phyloP scores from a whole-genome alignment of 1,284 basidiomycete genomes.

The Volvariella volvacea region DNA sequence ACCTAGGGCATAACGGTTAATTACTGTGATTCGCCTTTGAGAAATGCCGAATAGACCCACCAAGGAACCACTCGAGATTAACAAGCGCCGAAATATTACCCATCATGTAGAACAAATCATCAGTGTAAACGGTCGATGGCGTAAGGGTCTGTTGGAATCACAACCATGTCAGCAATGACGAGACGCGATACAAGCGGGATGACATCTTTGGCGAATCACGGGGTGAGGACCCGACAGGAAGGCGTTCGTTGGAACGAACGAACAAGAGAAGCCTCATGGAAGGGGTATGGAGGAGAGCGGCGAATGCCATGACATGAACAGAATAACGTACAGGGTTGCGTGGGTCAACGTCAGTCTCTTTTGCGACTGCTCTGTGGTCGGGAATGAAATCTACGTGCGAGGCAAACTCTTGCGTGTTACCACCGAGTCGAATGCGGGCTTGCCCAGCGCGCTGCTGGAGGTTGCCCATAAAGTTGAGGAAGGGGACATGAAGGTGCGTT shows the following conservation, averaged over 20 bases:
- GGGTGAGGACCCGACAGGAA: too few species aligned
- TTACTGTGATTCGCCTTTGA: too few species aligned
- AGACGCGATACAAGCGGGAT: too few species aligned
- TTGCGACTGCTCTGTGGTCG: conserved; percentile 37
- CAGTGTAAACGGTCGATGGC: conserved; percentile 45
- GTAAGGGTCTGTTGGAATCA: conserved; percentile 30
- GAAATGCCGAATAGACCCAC: too few species aligned
- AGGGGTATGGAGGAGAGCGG: too few species aligned
- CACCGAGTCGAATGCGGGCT: conserved; percentile 62
- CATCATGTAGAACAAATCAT: conserved; percentile 47
- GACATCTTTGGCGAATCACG: too few species aligned
- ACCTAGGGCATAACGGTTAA: too few species aligned
- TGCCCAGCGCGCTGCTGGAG: conserved; percentile 53
- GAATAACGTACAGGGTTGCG: conserved; percentile 3
- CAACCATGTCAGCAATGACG: too few species aligned
- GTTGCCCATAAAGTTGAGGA: conserved; percentile 72
- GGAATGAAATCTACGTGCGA: conserved; percentile 37
- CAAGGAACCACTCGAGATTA: conserved; percentile 56
- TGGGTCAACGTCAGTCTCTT: conserved; percentile 22
- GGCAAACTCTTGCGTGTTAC: conserved; percentile 68
- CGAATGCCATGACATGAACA: conserved; percentile 3
- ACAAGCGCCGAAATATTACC: conserved; percentile 48
- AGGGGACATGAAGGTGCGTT: conserved; percentile 48
- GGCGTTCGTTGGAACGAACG: too few species aligned
- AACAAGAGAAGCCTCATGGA: too few species aligned